Evolutionary conservation across 306 rosid species (phyloP).

Genomic region (Pterocarpus macrocarpus): DNA sequence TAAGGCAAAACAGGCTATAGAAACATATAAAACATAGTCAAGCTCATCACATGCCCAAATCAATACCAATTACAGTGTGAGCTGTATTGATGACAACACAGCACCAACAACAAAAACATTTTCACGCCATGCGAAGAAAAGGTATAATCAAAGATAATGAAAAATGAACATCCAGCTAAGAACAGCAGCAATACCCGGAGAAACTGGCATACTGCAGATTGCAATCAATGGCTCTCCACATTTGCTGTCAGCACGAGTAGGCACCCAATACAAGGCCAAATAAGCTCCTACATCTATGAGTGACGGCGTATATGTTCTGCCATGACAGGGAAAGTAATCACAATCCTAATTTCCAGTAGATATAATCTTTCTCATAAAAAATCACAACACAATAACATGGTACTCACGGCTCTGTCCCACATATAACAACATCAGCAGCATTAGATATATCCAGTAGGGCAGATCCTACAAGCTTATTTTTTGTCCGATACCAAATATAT

Average conservation of each 20-base stretch:
- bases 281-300: constrained; percentile 86
- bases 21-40: constrained; percentile 23
- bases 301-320: constrained; percentile 78
- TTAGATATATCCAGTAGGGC: constrained; percentile 65
- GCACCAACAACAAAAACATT: constrained; percentile 33
- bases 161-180: constrained; percentile 21
- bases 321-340: constrained; percentile 41
- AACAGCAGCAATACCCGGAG: constrained; percentile 69
- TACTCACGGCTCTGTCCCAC: constrained; percentile 78
- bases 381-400: constrained; percentile 34
- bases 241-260: constrained; percentile 80
- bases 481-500: constrained; percentile 78
- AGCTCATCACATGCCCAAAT: constrained; percentile 23
- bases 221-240: constrained; percentile 82
- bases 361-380: constrained; percentile 43
- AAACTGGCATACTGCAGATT: constrained; percentile 68
- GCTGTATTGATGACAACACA: constrained; percentile 9
- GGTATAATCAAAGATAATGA: constrained; percentile 8
- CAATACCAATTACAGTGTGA: not conserved
- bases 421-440: constrained; percentile 62
- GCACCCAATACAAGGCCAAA: constrained; percentile 88
- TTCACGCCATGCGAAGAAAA: constrained; percentile 28
- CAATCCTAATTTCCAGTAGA: constrained; percentile 36
- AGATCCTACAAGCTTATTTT: constrained; percentile 72
- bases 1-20: not conserved